Percentiles rank a stretch among this genome's conserved stretches.
Evolutionary conservation across 1,284 basidiomycete genomes (phyloP).

Genomic region (Cryptococcus amylolentus): DNA sequence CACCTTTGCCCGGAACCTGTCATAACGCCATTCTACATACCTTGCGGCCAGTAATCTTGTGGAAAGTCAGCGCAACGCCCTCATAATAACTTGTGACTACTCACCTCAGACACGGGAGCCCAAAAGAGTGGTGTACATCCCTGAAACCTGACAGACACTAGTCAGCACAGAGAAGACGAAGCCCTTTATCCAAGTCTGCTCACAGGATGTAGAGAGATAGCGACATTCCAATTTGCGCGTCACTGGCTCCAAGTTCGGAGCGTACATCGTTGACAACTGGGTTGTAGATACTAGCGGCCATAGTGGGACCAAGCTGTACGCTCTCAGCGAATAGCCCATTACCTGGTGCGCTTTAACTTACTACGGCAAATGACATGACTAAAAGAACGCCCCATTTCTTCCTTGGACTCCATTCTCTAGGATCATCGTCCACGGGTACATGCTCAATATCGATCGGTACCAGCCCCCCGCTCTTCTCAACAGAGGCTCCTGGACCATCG

Average conservation of each 20-base stretch:
- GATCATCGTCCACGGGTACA: constrained; percentile 68
- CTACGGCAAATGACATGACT: constrained; percentile 37
- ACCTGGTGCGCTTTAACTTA: constrained; percentile 16
- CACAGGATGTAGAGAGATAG: constrained; percentile 70
- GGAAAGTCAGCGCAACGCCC: neutral
- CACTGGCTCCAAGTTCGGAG: constrained; percentile 61
- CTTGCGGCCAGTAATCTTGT: constrained; percentile 67
- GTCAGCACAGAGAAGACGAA: neutral
- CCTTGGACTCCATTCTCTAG: constrained; percentile 63
- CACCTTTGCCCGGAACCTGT: too few species aligned
- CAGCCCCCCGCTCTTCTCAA: neutral
- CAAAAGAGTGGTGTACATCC: constrained; percentile 43
- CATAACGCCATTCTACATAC: constrained; percentile 40
- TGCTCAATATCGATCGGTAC: constrained; percentile 61
- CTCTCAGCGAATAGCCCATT: neutral
- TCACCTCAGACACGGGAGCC: constrained; percentile 34
- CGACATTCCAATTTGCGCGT: constrained; percentile 66
- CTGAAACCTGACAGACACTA: constrained; percentile 30
- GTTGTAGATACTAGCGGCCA: constrained; percentile 54
- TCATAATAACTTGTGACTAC: constrained; percentile 1
- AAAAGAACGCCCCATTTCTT: constrained; percentile 57
- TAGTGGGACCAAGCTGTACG: constrained; percentile 60
- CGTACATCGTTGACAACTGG: constrained; percentile 62
- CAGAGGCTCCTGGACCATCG: too few species aligned
- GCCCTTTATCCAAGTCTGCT: constrained; percentile 7